phyloP scores from a whole-genome alignment of 108 stramenopile genomes.

The Fistulifera pelliculosa region DNA sequence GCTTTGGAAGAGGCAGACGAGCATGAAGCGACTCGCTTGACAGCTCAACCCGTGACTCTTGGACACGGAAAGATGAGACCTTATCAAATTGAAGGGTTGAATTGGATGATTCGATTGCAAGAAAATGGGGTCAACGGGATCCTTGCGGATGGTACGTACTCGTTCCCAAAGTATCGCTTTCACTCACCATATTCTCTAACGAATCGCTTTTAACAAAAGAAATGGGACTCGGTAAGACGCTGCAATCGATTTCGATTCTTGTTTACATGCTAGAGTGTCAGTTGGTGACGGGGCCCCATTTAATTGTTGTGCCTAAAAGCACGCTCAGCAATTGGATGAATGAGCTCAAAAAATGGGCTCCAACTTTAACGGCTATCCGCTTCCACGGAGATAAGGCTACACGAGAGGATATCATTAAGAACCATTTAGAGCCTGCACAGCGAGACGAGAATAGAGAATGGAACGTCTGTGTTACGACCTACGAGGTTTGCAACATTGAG shows the following conservation, averaged over 20 bases:
- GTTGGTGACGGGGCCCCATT: constrained; percentile 62
- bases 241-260: constrained; percentile 86
- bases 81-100: constrained; percentile 95
- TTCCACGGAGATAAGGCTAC: constrained; percentile 75
- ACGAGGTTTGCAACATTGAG: constrained; percentile 94
- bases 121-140: constrained; percentile 93
- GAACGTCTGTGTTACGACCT: constrained; percentile 96
- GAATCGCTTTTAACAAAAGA: neutral
- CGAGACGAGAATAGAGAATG: constrained; percentile 63
- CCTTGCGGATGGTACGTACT: constrained; percentile 45
- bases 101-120: constrained; percentile 96
- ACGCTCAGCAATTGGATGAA: constrained; percentile 93
- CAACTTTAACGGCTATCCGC: constrained; percentile 61
- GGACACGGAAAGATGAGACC: constrained; percentile 76
- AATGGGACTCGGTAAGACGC: constrained; percentile 63
- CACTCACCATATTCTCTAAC: neutral
- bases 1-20: constrained; percentile 70
- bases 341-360: constrained; percentile 85
- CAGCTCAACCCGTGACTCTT: constrained; percentile 77
- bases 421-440: constrained; percentile 60
- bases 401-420: constrained; percentile 33
- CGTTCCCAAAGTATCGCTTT: neutral
- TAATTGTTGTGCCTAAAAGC: constrained; percentile 88
- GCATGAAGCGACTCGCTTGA: constrained; percentile 68
- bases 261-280: constrained; percentile 47